Conservation (phyloP, 345 rosid genomes). For the Aegle marmelos region DNA sequence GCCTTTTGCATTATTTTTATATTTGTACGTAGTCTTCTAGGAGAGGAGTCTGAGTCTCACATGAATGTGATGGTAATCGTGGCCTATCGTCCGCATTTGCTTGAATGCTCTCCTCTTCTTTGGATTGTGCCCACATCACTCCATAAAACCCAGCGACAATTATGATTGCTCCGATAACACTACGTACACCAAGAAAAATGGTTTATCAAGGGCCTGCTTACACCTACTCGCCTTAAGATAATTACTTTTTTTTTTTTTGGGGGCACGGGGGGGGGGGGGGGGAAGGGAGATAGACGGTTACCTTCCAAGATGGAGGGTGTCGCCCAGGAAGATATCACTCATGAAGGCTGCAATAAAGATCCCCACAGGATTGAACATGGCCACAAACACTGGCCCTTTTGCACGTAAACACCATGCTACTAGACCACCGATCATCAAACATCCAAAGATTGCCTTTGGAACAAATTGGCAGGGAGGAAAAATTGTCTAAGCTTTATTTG, state of each 20-base stretch:
- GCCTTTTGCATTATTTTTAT: neutral
- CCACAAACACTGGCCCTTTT: conserved; percentile 65
- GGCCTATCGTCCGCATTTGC: neutral
- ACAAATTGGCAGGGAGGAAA: neutral
- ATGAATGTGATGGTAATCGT: neutral
- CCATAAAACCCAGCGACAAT: conserved; percentile 55
- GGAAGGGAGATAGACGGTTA: conserved; percentile 12
- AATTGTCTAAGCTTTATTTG: neutral
- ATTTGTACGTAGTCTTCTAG: conserved; percentile 14
- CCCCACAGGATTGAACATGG: conserved; percentile 55
- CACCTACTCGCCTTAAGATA: neutral
- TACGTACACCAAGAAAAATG: conserved; percentile 12
- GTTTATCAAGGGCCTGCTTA: neutral
- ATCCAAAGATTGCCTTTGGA: conserved; percentile 44
- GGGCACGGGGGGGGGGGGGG: no score
- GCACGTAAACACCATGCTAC: conserved; percentile 40
- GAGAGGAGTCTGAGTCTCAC: conserved; percentile 25
- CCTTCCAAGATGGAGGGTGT: conserved; percentile 49
- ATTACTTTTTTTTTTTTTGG: neutral
- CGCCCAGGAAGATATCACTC: conserved; percentile 48
- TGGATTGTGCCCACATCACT: conserved; percentile 46
- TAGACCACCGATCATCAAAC: conserved; percentile 26
- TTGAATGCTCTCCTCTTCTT: conserved; percentile 25
- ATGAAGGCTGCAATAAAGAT: conserved; percentile 48
- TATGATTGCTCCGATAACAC: conserved; percentile 41